Conservation (phyloP, 305 asterid genomes). For the Lippia alba region DNA sequence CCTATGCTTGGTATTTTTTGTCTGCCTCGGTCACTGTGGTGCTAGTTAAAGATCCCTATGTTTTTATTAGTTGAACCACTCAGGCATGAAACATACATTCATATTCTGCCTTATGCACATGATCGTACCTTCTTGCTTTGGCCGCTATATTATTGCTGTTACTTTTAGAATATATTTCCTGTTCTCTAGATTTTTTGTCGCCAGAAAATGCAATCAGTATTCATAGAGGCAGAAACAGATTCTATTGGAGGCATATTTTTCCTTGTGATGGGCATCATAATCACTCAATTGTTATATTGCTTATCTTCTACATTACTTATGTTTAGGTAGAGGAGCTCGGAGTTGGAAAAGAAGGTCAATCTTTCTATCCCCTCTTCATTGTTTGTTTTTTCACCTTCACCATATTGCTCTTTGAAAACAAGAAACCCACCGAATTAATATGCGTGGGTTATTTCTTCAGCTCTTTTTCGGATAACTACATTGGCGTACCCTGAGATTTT, state of each 20-base stretch:
- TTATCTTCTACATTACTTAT: not conserved
- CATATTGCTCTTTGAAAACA: not conserved
- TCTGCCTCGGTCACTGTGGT: too few species aligned
- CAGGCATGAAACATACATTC: not conserved
- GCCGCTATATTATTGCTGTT: not conserved
- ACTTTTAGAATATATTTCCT: not conserved
- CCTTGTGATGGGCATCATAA: not conserved
- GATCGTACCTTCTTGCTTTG: not conserved
- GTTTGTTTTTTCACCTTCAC: not conserved
- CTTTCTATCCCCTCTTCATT: not conserved
- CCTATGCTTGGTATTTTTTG: not conserved
- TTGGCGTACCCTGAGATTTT: too few species aligned
- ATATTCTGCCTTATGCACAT: not conserved
- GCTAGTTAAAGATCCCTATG: not conserved
- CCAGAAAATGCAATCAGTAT: not conserved
- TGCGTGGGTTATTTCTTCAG: too few species aligned
- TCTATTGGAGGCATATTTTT: not conserved
- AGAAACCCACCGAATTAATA: too few species aligned
- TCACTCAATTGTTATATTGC: not conserved
- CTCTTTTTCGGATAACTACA: too few species aligned
- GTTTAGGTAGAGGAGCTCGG: conserved; percentile 13
- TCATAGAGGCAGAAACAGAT: not conserved
- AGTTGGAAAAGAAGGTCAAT: conserved; percentile 10
- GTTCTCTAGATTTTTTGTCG: not conserved
- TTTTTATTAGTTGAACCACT: not conserved